These are phyloP conservation scores for Diaporthe caulivora DNA, from an alignment of 2,329 filamentous ascomycete genomes.

Conservation along the genomic window DNA sequence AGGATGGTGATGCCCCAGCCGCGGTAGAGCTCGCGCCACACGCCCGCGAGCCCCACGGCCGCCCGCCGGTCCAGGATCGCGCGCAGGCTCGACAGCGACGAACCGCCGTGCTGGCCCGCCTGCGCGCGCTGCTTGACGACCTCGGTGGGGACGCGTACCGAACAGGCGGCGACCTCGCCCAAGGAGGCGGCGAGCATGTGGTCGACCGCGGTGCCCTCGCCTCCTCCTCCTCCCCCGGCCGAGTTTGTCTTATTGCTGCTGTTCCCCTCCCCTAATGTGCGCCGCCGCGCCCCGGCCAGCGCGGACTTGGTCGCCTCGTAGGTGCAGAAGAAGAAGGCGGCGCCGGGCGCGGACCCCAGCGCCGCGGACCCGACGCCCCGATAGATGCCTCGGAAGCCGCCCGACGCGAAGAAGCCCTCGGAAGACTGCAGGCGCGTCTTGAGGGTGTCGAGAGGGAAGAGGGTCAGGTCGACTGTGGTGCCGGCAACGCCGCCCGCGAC, in stretches of 20 bases:
- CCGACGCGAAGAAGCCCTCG: slow-evolving; percentile 80
- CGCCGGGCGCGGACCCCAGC: slow-evolving; percentile 91
- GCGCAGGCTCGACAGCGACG: slow-evolving; percentile 73
- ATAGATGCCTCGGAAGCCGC: slow-evolving; percentile 93
- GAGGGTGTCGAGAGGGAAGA: slow-evolving; percentile 98
- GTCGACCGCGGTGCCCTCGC: slow-evolving; percentile 48
- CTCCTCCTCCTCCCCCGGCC: slow-evolving; percentile 33
- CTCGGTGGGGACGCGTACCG: slow-evolving; percentile 93
- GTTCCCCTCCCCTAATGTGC: background rate
- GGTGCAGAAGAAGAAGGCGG: slow-evolving; percentile 96
- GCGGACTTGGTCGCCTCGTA: slow-evolving; percentile 82
- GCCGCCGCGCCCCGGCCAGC: slow-evolving; percentile 49
- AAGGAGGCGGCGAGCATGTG: slow-evolving; percentile 90
- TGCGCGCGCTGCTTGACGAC: slow-evolving; percentile 98
- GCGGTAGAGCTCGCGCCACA: slow-evolving; percentile 88
- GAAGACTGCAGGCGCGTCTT: slow-evolving; percentile 96
- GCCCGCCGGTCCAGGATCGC: slow-evolving; percentile 73
- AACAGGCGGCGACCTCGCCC: slow-evolving; percentile 92
- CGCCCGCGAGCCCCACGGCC: slow-evolving; percentile 61
- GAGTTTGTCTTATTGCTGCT: background rate
- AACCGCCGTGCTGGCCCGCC: slow-evolving; percentile 82
- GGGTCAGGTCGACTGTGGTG: slow-evolving; percentile 94
- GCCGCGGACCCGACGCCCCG: slow-evolving; percentile 90
- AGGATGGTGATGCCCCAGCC: slow-evolving; percentile 94
- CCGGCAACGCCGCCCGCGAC: slow-evolving; percentile 91